These are phyloP conservation scores for Lagenaria siceraria DNA, from an alignment of 306 rosid species.

Conservation along the genomic window DNA sequence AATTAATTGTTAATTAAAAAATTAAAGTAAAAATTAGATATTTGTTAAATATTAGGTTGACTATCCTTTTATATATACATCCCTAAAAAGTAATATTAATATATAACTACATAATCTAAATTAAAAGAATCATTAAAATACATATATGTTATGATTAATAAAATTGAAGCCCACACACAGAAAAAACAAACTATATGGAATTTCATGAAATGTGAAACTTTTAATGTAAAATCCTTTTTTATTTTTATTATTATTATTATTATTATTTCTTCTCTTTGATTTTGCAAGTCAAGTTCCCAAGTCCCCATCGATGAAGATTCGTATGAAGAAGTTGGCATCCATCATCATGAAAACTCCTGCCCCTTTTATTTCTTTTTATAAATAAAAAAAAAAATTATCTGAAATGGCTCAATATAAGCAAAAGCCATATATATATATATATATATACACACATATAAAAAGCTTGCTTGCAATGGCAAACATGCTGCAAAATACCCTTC, in stretches of 20 bases:
- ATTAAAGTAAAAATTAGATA: too few species aligned
- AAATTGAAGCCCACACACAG: neutral
- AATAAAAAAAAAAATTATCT: neutral
- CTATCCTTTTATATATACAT: neutral
- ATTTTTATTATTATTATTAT: too few species aligned
- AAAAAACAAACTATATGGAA: neutral
- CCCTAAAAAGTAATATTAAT: neutral
- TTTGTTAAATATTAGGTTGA: neutral
- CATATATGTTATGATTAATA: neutral
- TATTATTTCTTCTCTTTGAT: neutral
- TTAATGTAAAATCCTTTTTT: neutral
- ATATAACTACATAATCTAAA: neutral
- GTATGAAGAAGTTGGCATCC: neutral
- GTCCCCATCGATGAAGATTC: neutral
- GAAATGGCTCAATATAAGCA: neutral
- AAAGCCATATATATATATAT: neutral
- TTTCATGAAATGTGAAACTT: neutral
- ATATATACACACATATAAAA: too few species aligned
- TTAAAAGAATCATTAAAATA: neutral
- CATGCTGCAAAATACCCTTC: neutral
- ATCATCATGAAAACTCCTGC: neutral
- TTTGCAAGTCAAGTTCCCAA: neutral
- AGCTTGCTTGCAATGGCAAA: neutral
- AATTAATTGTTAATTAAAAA: too few species aligned
- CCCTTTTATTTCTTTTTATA: neutral